phyloP scores from a whole-genome alignment of 1,284 basidiomycete species.

The Agroathelia rolfsii region DNA sequence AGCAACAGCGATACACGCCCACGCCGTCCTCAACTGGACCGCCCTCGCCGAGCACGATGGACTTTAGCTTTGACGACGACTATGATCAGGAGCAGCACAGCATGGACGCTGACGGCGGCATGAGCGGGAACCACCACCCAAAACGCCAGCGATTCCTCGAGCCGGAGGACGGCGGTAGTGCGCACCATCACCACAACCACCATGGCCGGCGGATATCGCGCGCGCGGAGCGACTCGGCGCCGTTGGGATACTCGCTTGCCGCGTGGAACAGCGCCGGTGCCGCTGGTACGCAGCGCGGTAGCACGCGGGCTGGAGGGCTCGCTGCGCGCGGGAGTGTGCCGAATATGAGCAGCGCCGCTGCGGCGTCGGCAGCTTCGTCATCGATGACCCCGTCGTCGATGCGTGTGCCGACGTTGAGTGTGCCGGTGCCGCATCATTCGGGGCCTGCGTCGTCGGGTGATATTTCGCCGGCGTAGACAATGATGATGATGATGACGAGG shows the following conservation, averaged over 20 bases:
- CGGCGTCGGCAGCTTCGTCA: no score
- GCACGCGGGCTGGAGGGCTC: conserved; percentile 25
- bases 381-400: no score
- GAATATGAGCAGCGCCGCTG: neutral
- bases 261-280: conserved; percentile 6
- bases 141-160: conserved; percentile 10
- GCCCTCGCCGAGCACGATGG: neutral
- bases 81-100: neutral
- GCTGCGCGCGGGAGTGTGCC: conserved; percentile 3
- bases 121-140: conserved; percentile 6
- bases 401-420: no score
- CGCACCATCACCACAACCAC: conserved; percentile 20
- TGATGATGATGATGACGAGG: no score
- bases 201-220: conserved; percentile 29
- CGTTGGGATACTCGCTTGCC: conserved; percentile 31
- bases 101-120: conserved; percentile 1
- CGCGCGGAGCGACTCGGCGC: conserved; percentile 39
- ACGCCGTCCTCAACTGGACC: conserved; percentile 23
- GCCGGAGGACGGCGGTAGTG: conserved; percentile 24
- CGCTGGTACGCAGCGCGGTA: conserved; percentile 19
- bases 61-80: no score
- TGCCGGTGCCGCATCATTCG: no score
- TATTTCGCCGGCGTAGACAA: no score
- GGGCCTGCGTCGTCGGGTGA: no score
- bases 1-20: conserved; percentile 53